Evolutionary conservation across 2,329 filamentous ascomycete species (phyloP).

Genomic region (Huntiella savannae): DNA sequence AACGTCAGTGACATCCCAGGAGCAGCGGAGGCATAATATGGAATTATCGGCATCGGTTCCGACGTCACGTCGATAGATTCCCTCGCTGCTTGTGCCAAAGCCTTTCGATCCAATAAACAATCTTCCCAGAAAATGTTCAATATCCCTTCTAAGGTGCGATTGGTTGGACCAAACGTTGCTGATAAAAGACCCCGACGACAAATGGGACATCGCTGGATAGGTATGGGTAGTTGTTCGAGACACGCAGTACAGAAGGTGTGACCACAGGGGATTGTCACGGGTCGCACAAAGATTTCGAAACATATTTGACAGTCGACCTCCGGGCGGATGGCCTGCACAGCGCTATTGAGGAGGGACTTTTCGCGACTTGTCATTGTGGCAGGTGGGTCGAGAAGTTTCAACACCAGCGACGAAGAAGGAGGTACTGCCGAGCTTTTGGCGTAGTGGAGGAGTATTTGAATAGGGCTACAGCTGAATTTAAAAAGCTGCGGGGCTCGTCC

Average conservation of each 20-base stretch:
- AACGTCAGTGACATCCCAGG: slow-evolving; percentile 71
- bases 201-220: slow-evolving; percentile 60
- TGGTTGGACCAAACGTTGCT: slow-evolving; percentile 19
- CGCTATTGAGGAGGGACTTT: slow-evolving; percentile 23
- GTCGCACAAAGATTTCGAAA: slow-evolving; percentile 63
- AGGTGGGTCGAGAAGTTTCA: background rate
- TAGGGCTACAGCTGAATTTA: background rate
- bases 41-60: slow-evolving; percentile 44
- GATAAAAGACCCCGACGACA: slow-evolving; percentile 49
- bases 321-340: slow-evolving; percentile 41
- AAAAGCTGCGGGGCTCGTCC: background rate
- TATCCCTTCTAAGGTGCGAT: no score
- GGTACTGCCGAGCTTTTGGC: slow-evolving; percentile 1
- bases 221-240: slow-evolving; percentile 55
- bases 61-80: slow-evolving; percentile 17
- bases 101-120: slow-evolving; percentile 19
- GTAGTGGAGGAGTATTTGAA: background rate
- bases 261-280: slow-evolving; percentile 67
- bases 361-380: background rate
- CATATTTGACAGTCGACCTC: slow-evolving; percentile 84
- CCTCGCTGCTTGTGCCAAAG: no score
- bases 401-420: background rate
- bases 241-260: slow-evolving; percentile 79
- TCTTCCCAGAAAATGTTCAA: no score
- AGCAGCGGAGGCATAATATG: slow-evolving; percentile 67